Percentiles rank a stretch among this genome's conserved stretches.
These are phyloP conservation scores for Aspergillus sp. DNA, from an alignment of 2,329 filamentous ascomycete genomes.

Conservation along the genomic window DNA sequence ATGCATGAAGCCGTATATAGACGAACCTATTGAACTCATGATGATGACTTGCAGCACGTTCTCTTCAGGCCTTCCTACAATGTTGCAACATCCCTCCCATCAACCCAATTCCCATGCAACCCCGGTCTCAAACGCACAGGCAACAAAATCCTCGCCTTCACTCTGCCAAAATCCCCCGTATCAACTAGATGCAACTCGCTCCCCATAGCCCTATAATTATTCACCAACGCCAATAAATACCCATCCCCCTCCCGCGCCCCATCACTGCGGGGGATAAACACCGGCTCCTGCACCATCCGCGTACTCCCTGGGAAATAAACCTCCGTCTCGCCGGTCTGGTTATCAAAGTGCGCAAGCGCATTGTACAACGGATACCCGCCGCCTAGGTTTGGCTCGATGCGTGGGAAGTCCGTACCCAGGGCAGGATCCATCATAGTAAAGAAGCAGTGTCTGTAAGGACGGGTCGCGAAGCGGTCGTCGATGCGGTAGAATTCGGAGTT, in stretches of 20 bases:
- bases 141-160: constrained; percentile 14
- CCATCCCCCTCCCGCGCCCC: constrained; percentile 22
- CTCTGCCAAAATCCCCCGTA: constrained; percentile 10
- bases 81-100: not conserved
- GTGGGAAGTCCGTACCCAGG: constrained; percentile 31
- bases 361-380: constrained; percentile 45
- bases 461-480: constrained; percentile 46
- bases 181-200: constrained; percentile 25
- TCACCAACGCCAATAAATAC: constrained; percentile 22
- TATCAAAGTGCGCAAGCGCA: constrained; percentile 47
- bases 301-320: constrained; percentile 48
- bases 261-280: constrained; percentile 21
- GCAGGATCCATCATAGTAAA: constrained; percentile 47
- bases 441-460: constrained; percentile 41
- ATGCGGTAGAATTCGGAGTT: constrained; percentile 54
- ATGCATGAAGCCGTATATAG: constrained; percentile 3
- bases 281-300: constrained; percentile 27
- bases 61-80: no score
- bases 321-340: constrained; percentile 35
- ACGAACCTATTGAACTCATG: constrained; percentile 10
- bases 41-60: not conserved
- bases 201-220: constrained; percentile 23
- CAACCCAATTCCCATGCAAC: constrained; percentile 25
- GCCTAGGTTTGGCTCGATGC: constrained; percentile 28
- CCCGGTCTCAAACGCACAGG: constrained; percentile 20